Evolutionary conservation across 331 rosid species (phyloP).

Genomic region (Saraca asoca): DNA sequence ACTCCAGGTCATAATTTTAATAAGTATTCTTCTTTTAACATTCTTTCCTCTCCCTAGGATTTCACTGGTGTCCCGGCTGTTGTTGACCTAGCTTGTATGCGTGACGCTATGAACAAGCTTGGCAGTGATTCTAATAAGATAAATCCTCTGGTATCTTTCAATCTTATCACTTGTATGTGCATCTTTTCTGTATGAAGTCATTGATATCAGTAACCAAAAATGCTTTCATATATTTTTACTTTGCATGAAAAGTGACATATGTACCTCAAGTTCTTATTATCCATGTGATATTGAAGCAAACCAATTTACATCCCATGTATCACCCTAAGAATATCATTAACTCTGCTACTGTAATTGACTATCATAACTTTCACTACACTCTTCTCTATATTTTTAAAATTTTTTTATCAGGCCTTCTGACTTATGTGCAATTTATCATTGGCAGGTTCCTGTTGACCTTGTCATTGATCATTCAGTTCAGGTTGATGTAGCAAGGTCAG

Average conservation of each 20-base stretch:
- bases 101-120: conserved; percentile 92
- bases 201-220: conserved; percentile 9
- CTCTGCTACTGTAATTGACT: neutral
- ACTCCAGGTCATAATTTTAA: conserved; percentile 1
- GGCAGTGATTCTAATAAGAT: conserved; percentile 90
- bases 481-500: conserved; percentile 83
- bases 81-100: conserved; percentile 95
- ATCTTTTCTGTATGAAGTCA: conserved; percentile 11
- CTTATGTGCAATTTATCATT: conserved; percentile 9
- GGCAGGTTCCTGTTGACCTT: conserved; percentile 92
- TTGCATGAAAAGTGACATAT: neutral
- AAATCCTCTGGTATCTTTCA: conserved; percentile 70
- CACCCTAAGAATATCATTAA: neutral
- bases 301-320: neutral
- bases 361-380: conserved; percentile 7
- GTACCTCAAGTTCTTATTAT: conserved; percentile 22
- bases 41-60: conserved; percentile 50
- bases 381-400: conserved; percentile 2
- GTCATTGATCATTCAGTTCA: conserved; percentile 94
- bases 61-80: conserved; percentile 94
- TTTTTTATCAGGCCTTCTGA: conserved; percentile 25
- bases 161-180: conserved; percentile 15
- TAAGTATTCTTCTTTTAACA: conserved; percentile 14
- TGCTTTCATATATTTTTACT: conserved; percentile 8
- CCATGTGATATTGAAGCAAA: neutral